Evolutionary conservation across 257 asterid species (phyloP).

Genomic region (Nicotiana undulata): DNA sequence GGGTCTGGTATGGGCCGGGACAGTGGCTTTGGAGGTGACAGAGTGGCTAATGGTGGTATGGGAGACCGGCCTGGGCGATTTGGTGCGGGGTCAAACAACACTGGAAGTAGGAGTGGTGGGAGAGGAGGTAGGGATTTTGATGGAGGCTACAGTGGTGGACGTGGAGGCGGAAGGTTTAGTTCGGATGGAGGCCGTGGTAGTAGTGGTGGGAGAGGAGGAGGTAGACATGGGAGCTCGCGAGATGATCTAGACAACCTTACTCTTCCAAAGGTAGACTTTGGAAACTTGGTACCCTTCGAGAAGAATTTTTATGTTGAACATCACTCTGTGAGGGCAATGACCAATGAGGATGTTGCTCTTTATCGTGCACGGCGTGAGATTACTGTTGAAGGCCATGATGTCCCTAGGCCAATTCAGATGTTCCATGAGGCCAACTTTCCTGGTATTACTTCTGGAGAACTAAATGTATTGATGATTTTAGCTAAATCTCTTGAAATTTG

Average conservation of each 20-base stretch:
- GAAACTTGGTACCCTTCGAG: slow-evolving; percentile 62
- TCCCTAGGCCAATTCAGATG: slow-evolving; percentile 76
- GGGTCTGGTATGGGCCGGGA: slow-evolving; percentile 40
- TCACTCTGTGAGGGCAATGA: slow-evolving; percentile 67
- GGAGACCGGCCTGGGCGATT: slow-evolving; percentile 36
- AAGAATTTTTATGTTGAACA: slow-evolving; percentile 79
- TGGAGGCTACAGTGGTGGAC: slow-evolving; percentile 11
- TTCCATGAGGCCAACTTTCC: slow-evolving; percentile 84
- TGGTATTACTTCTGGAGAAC: slow-evolving; percentile 29
- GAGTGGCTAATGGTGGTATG: slow-evolving; percentile 26
- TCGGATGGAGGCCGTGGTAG: slow-evolving; percentile 31
- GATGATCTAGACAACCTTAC: slow-evolving; percentile 65
- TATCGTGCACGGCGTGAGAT: slow-evolving; percentile 71
- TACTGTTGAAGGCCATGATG: slow-evolving; percentile 67
- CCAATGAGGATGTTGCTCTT: slow-evolving; percentile 54
- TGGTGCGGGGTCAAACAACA: slow-evolving; percentile 17
- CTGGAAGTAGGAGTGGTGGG: slow-evolving; percentile 15
- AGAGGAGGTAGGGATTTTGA: slow-evolving; percentile 17
- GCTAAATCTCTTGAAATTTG: neutral
- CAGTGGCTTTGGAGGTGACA: slow-evolving; percentile 35
- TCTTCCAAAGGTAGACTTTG: slow-evolving; percentile 76
- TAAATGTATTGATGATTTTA: neutral
- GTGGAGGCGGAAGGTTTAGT: slow-evolving; percentile 33
- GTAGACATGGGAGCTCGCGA: slow-evolving; percentile 36
- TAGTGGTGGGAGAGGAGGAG: slow-evolving; percentile 38